Percentiles rank a stretch among this genome's conserved stretches.
phyloP scores from a whole-genome alignment of 345 rosid genomes.

The Geranium rotundifolium region DNA sequence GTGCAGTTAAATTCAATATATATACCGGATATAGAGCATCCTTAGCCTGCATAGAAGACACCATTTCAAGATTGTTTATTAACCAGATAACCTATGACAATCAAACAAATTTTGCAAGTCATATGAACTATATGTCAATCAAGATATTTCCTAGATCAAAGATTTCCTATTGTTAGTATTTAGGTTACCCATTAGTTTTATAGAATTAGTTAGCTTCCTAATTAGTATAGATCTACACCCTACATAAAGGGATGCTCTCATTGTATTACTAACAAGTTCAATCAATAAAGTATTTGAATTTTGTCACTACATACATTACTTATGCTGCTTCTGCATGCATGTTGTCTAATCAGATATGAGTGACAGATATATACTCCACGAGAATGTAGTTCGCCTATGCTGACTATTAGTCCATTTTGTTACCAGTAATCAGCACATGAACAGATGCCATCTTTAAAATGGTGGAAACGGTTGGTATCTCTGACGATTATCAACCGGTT shows the following conservation, averaged over 20 bases:
- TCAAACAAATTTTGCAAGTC: not conserved
- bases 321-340: not conserved
- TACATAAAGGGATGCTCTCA: no score
- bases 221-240: no score
- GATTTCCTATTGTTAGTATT: no score
- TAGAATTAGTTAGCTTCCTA: no score
- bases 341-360: not conserved
- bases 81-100: no score
- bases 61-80: no score
- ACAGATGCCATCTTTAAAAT: constrained; percentile 52
- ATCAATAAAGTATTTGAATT: no score
- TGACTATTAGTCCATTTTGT: constrained; percentile 4
- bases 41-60: not conserved
- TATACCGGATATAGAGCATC: not conserved
- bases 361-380: no score
- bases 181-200: no score
- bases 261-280: no score
- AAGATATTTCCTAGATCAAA: not conserved
- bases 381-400: not conserved
- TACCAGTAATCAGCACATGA: constrained; percentile 68
- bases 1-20: not conserved
- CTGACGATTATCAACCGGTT: constrained; percentile 53
- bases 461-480: constrained; percentile 76
- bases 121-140: not conserved
- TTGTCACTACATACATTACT: not conserved